phyloP scores from a whole-genome alignment of 805 yeast species.

The Candida succiphila region DNA sequence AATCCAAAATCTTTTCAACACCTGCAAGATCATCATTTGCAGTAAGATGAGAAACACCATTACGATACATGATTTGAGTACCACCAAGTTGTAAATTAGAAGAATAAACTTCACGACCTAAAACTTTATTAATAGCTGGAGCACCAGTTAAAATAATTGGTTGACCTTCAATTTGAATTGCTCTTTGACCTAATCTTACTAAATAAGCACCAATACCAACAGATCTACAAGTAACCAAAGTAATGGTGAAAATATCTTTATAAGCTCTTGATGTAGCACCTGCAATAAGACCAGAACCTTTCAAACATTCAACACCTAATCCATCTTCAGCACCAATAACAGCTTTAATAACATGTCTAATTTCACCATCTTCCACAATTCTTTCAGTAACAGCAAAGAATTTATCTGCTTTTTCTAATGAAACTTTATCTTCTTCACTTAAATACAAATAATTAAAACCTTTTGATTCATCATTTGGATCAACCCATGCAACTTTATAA shows the following conservation, averaged over 20 bases:
- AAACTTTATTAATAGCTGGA: slow-evolving; percentile 92
- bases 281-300: slow-evolving; percentile 97
- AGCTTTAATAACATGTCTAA: slow-evolving; percentile 70
- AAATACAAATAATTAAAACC: slow-evolving; percentile 89
- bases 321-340: slow-evolving; percentile 94
- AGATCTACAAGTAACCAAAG: slow-evolving; percentile 98
- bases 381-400: slow-evolving; percentile 64
- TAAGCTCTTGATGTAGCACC: slow-evolving; percentile 98
- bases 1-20: slow-evolving; percentile 85
- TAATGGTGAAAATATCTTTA: slow-evolving; percentile 93
- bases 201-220: slow-evolving; percentile 99
- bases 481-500: slow-evolving; percentile 91
- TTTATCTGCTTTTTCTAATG: slow-evolving; percentile 50
- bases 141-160: slow-evolving; percentile 99
- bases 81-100: slow-evolving; percentile 98
- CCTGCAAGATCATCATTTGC: slow-evolving; percentile 97
- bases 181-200: slow-evolving; percentile 97
- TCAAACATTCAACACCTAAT: slow-evolving; percentile 95
- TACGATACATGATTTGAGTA: slow-evolving; percentile 95
- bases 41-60: slow-evolving; percentile 97
- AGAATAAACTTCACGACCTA: slow-evolving; percentile 95
- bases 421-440: slow-evolving; percentile 51
- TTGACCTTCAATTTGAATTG: slow-evolving; percentile 97
- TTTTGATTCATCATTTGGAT: slow-evolving; percentile 58
- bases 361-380: slow-evolving; percentile 77